These are phyloP conservation scores for Prunus yedoensis DNA, from an alignment of 331 rosid species.

Conservation along the genomic window DNA sequence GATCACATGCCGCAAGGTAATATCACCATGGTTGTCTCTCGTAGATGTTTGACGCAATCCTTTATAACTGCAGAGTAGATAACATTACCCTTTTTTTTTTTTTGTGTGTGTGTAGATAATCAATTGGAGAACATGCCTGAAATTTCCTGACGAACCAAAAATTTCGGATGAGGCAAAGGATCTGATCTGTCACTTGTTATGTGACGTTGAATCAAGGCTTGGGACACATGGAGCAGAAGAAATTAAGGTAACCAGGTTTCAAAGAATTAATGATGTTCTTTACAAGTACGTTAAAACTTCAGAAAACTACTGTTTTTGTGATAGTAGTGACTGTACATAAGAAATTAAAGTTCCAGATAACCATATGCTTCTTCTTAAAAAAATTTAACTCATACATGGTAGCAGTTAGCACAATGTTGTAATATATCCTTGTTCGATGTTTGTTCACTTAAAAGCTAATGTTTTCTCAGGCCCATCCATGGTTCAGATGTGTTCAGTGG, in stretches of 20 bases:
- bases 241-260: constrained; percentile 65
- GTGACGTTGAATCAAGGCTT: constrained; percentile 90
- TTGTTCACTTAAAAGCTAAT: constrained; percentile 16
- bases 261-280: constrained; percentile 17
- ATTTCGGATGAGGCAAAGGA: constrained; percentile 81
- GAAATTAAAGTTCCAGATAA: neutral
- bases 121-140: constrained; percentile 94
- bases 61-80: constrained; percentile 15
- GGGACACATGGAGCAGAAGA: constrained; percentile 92
- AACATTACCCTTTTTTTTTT: neutral
- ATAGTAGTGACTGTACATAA: neutral
- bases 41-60: constrained; percentile 16
- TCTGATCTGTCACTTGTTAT: constrained; percentile 75
- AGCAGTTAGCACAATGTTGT: neutral
- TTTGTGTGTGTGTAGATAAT: constrained; percentile 58
- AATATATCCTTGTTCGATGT: constrained; percentile 5
- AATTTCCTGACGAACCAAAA: constrained; percentile 92
- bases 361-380: too few species aligned
- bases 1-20: constrained; percentile 96
- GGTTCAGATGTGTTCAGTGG: constrained; percentile 85
- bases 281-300: constrained; percentile 1
- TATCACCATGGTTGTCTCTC: constrained; percentile 16
- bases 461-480: constrained; percentile 85
- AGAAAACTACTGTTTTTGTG: neutral
- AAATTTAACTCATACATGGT: neutral